A percentile compares a stretch with the other conserved stretches of the same genome.
Evolutionary conservation across 148 eudicot genomes (phyloP).

Genomic region (Chenopodium suecicum): DNA sequence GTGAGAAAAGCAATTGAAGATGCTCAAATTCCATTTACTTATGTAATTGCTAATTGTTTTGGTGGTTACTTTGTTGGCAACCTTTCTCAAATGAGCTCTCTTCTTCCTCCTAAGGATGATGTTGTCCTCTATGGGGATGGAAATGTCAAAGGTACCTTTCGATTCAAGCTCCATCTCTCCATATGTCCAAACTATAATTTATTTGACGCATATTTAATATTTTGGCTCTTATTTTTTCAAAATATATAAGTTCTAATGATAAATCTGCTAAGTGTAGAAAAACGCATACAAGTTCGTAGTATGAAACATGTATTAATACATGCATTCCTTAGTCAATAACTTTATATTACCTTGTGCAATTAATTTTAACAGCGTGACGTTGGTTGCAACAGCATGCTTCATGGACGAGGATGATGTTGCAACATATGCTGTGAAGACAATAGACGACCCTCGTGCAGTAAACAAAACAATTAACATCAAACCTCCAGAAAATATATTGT

Average conservation of each 20-base stretch:
- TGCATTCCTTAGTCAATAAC: no score
- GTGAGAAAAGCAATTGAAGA: slow-evolving; percentile 70
- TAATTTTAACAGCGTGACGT: no score
- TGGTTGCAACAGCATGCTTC: slow-evolving; percentile 32
- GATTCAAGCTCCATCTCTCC: no score
- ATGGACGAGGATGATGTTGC: slow-evolving; percentile 57
- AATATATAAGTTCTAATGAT: no score
- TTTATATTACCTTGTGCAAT: no score
- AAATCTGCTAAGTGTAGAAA: no score
- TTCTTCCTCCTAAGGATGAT: slow-evolving; percentile 55
- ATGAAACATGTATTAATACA: no score
- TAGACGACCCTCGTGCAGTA: slow-evolving; percentile 59
- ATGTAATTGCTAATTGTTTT: slow-evolving; percentile 60
- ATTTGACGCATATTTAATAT: no score
- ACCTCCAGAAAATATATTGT: slow-evolving; percentile 51
- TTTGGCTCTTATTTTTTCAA: no score
- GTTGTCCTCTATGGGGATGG: slow-evolving; percentile 62
- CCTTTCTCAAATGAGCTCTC: slow-evolving; percentile 51
- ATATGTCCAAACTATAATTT: no score
- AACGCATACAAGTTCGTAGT: no score
- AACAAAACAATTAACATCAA: slow-evolving; percentile 54
- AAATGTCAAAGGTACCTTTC: slow-evolving; percentile 52
- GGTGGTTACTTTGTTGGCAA: slow-evolving; percentile 61
- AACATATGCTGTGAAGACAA: slow-evolving; percentile 42
- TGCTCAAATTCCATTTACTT: slow-evolving; percentile 65